These are phyloP conservation scores for Arxiozyma slooffiae DNA, from an alignment of 1,139 yeast species.

Conservation along the genomic window DNA sequence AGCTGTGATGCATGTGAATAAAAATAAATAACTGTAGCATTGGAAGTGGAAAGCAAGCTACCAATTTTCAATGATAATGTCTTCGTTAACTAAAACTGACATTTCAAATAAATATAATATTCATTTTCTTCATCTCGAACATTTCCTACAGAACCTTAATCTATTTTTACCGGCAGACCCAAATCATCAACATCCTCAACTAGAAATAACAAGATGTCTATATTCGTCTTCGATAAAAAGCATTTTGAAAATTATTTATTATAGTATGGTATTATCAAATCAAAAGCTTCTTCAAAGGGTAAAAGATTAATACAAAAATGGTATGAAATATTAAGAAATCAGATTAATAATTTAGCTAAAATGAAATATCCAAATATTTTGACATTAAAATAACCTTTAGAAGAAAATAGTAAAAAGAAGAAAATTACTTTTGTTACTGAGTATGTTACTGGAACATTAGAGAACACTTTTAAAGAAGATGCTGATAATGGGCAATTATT, in stretches of 20 bases:
- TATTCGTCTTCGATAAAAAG: slow-evolving; percentile 80
- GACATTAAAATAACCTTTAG: slow-evolving; percentile 75
- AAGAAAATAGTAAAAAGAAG: slow-evolving; percentile 71
- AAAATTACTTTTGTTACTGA: slow-evolving; percentile 84
- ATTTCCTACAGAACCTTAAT: slow-evolving; percentile 77
- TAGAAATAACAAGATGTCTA: slow-evolving; percentile 48
- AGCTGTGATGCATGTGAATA: background rate
- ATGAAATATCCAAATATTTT: slow-evolving; percentile 82
- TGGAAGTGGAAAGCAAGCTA: background rate
- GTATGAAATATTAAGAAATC: slow-evolving; percentile 40
- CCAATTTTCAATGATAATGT: slow-evolving; percentile 13
- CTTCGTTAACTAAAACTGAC: slow-evolving; percentile 44
- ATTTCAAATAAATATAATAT: slow-evolving; percentile 67
- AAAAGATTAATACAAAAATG: slow-evolving; percentile 34
- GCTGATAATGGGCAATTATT: slow-evolving; percentile 20
- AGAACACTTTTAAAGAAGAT: slow-evolving; percentile 33
- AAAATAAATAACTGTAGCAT: background rate
- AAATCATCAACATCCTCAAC: slow-evolving; percentile 34
- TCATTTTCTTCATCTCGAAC: slow-evolving; percentile 64
- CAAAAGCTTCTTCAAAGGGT: slow-evolving; percentile 29
- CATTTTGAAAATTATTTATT: slow-evolving; percentile 51
- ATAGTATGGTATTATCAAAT: slow-evolving; percentile 42
- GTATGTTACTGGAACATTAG: slow-evolving; percentile 53
- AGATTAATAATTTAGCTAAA: slow-evolving; percentile 64
- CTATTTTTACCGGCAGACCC: slow-evolving; percentile 71